Conservation (phyloP, 2,329 filamentous ascomycete genomes). For the Penicillium sp. region DNA sequence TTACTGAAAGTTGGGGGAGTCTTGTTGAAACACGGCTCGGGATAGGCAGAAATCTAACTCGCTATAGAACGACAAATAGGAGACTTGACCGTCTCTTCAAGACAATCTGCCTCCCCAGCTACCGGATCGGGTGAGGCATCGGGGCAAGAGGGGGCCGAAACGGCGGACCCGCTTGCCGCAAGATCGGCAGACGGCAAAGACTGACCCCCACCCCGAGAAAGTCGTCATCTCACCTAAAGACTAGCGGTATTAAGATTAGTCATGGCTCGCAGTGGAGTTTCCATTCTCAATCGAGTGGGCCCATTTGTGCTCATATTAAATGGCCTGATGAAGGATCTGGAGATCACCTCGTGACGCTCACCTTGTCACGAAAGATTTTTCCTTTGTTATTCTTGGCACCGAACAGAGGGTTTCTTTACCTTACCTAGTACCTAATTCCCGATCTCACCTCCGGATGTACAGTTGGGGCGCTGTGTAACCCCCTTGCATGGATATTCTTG, state of each 20-base stretch:
- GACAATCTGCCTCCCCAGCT: slow-evolving; percentile 5
- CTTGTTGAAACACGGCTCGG: too few species aligned
- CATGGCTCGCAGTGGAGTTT: background rate
- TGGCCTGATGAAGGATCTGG: background rate
- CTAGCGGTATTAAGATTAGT: background rate
- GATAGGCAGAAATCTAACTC: background rate
- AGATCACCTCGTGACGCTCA: background rate
- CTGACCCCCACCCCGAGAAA: slow-evolving; percentile 5
- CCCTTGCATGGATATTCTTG: background rate
- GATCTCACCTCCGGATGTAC: background rate
- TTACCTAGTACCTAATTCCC: background rate
- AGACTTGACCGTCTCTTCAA: slow-evolving; percentile 13
- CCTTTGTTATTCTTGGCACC: background rate
- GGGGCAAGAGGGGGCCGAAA: slow-evolving; percentile 21
- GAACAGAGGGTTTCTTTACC: background rate
- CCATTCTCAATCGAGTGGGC: background rate
- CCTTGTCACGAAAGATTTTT: background rate
- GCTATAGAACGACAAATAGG: slow-evolving; percentile 24
- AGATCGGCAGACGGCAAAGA: slow-evolving; percentile 22
- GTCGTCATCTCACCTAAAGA: background rate
- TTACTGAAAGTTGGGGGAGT: background rate
- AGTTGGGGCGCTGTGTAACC: background rate
- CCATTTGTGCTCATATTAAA: background rate
- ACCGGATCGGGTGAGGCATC: slow-evolving; percentile 6
- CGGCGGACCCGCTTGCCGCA: slow-evolving; percentile 16